Evolutionary conservation across 2,329 filamentous ascomycete species (phyloP).

Genomic region (Epichloe sibirici): DNA sequence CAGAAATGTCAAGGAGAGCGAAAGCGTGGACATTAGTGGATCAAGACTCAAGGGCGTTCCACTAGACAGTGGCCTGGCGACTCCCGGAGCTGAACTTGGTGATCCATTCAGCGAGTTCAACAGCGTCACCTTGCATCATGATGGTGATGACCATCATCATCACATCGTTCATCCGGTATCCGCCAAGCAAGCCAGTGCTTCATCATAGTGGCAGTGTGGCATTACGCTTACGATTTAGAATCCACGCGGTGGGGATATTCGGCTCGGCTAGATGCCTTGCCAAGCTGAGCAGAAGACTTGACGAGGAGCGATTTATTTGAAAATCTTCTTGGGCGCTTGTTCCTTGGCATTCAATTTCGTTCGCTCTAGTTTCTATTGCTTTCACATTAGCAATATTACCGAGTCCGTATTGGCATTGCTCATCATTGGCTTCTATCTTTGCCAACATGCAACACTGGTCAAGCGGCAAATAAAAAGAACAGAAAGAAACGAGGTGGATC

Average conservation of each 20-base stretch:
- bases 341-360: no score
- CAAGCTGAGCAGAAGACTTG: not conserved
- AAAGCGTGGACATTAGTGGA: slow-evolving; percentile 75
- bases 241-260: not conserved
- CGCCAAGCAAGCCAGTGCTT: slow-evolving; percentile 3
- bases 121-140: slow-evolving; percentile 92
- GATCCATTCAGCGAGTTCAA: slow-evolving; percentile 99
- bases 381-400: no score
- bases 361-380: no score
- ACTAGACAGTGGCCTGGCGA: slow-evolving; percentile 72
- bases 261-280: not conserved
- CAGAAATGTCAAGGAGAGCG: slow-evolving; percentile 93
- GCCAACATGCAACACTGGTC: no score
- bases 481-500: no score
- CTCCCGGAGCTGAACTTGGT: slow-evolving; percentile 65
- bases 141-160: slow-evolving; percentile 60
- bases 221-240: not conserved
- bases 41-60: slow-evolving; percentile 65
- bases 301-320: not conserved
- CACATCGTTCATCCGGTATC: slow-evolving; percentile 15
- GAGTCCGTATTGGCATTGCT: no score
- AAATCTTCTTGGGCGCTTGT: not conserved
- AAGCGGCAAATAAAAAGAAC: no score
- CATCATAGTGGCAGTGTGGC: slow-evolving; percentile 3
- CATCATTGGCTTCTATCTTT: no score